Base-by-base conservation (phyloP, 345 rosid species). In the Boechera divaricarpa region DNA sequence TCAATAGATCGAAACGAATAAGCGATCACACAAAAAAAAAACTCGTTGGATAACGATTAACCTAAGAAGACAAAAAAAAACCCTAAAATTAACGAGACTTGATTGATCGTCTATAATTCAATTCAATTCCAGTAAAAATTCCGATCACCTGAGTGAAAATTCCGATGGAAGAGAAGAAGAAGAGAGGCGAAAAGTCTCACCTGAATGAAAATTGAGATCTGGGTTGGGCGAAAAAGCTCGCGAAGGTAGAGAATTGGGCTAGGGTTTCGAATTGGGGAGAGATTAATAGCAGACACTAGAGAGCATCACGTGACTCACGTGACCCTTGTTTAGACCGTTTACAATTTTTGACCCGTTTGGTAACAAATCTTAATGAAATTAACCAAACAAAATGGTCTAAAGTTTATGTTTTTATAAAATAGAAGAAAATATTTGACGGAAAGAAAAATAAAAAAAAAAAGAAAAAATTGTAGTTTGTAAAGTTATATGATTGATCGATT, bases 191-290 rank as follows among this genome's bases (percentile, higher is more conserved):
- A 41, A 16, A 57, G 42, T 12, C 18, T 63, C 81, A 77, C 81
- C 81, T 58, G 72, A 15, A 29, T 8, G 38, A 12, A 16, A 48
- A 38, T 48, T 65, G 77, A 71, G 77, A 78, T 72, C 77, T 63
- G 48, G 58, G 24, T 21, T 21, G 24, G 24, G 24, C 24, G 24
- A 21, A 21, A 21, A 21, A 21, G 24, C 24, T 21, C 24, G 1
- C 24, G 1, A 21, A 21, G 24, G 24, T 21, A 21, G 24, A 21
- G 24, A 21, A 21, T 21, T 21, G 24, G 24, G 24, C 35, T 75
- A 75, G 79, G 79, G 79, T 2, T 67, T 75, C 73, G 60, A 75
- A 75, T 56, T 75, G 52, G 7, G 9, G 13, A 56, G 44, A 47
- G 12, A 44, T 49, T 48, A 67, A 47, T 47, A 48, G 16, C 52